These are phyloP conservation scores for Phialophora chinensis DNA, from an alignment of 2,329 filamentous ascomycete genomes.

Conservation along the genomic window DNA sequence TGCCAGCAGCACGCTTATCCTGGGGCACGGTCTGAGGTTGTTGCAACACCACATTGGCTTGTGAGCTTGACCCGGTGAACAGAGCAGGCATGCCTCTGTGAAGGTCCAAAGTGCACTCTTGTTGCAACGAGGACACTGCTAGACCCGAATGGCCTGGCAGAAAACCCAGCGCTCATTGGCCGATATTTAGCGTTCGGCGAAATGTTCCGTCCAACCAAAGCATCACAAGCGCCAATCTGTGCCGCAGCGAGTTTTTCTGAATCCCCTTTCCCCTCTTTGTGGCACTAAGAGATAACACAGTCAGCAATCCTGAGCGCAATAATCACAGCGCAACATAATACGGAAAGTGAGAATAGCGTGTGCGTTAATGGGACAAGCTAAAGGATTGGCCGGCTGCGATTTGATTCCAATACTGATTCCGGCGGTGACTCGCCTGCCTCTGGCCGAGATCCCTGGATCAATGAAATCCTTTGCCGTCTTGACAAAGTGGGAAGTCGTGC, in stretches of 20 bases:
- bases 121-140: neutral
- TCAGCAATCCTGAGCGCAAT: neutral
- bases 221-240: neutral
- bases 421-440: neutral
- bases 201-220: conserved; percentile 1
- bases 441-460: neutral
- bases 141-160: conserved; percentile 1
- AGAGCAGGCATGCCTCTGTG: neutral
- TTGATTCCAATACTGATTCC: neutral
- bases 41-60: neutral
- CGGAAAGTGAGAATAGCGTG: neutral
- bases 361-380: neutral
- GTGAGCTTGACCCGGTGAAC: neutral
- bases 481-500: neutral
- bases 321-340: neutral
- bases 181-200: neutral
- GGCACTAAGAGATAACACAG: conserved; percentile 1
- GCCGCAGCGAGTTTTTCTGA: neutral
- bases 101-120: neutral
- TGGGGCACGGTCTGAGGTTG: neutral
- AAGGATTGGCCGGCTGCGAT: neutral
- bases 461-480: neutral
- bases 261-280: neutral
- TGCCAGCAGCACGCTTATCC: neutral
- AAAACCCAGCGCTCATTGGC: conserved; percentile 7